Percentiles rank a stretch among this genome's conserved stretches.
Conservation (phyloP, 2,329 filamentous ascomycete genomes). For the Pseudonectria foliicola region DNA sequence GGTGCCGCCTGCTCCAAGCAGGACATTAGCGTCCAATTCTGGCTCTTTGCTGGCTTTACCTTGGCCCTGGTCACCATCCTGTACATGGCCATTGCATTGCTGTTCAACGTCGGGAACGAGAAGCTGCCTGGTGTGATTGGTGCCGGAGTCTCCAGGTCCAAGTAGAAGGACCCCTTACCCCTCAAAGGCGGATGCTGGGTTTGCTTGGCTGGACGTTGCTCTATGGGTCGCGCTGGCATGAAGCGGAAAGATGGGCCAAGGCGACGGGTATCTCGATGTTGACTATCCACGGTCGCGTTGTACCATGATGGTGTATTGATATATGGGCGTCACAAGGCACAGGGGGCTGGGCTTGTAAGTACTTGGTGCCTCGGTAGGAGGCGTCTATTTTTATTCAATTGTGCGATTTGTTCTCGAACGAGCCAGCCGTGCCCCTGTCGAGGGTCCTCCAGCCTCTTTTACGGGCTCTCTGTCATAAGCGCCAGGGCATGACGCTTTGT, state of each 20-base stretch:
- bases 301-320: constrained; percentile 26
- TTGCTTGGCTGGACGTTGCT: too few species aligned
- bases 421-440: neutral
- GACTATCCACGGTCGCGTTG: constrained; percentile 19
- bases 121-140: constrained; percentile 90
- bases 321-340: constrained; percentile 24
- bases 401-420: constrained; percentile 11
- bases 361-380: constrained; percentile 17
- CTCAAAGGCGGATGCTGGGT: neutral
- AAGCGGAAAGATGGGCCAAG: constrained; percentile 16
- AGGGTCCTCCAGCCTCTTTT: neutral
- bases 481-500: too few species aligned
- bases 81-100: constrained; percentile 64
- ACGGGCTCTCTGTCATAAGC: too few species aligned
- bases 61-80: constrained; percentile 63
- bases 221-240: constrained; percentile 3
- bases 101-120: constrained; percentile 79
- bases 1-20: constrained; percentile 84
- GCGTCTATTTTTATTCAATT: constrained; percentile 23
- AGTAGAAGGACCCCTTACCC: constrained; percentile 30
- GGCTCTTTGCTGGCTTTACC: constrained; percentile 71
- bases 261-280: constrained; percentile 11
- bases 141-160: constrained; percentile 78
- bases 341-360: constrained; percentile 21
- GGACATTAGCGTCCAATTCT: constrained; percentile 84